Conservation (phyloP, 192 early-diverging fungal species). For the Piromyces finnis region DNA sequence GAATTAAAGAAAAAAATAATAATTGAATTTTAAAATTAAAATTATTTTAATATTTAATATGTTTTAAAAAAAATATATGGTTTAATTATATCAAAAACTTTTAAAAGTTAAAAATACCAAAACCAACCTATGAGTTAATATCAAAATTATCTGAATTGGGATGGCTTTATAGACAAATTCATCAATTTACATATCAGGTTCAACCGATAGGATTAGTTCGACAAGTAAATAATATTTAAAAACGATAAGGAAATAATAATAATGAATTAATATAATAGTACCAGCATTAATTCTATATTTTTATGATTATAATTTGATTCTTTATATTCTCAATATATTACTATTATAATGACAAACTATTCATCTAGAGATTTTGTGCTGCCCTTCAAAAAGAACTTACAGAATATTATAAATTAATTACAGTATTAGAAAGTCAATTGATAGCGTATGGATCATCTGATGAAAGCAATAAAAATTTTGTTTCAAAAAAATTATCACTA, state of each 20-base stretch:
- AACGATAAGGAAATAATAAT: too few species aligned
- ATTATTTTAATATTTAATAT: too few species aligned
- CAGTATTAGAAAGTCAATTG: conserved; percentile 63
- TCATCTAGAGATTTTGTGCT: conserved; percentile 55
- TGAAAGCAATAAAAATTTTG: conserved; percentile 4
- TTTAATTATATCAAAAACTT: too few species aligned
- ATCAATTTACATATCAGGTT: conserved; percentile 20
- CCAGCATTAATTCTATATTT: too few species aligned
- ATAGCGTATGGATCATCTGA: conserved; percentile 13
- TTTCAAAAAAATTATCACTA: conserved; percentile 45
- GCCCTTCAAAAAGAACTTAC: conserved; percentile 61
- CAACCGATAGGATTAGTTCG: conserved; percentile 26
- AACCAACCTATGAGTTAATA: conserved; percentile 47
- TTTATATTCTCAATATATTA: too few species aligned
- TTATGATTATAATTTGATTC: too few species aligned
- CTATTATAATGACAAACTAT: too few species aligned
- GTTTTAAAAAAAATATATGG: too few species aligned
- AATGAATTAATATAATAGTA: too few species aligned
- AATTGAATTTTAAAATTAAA: too few species aligned
- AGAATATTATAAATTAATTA: conserved; percentile 72
- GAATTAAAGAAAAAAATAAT: too few species aligned
- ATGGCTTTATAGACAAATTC: conserved; percentile 47
- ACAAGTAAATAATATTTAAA: conserved; percentile 13
- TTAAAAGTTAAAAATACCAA: conserved; percentile 21
- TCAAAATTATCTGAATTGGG: conserved; percentile 58